A percentile compares a stretch with the other conserved stretches of the same genome.
These are phyloP conservation scores for Huntiella moniliformis DNA, from an alignment of 2,329 filamentous ascomycete genomes.

Conservation along the genomic window DNA sequence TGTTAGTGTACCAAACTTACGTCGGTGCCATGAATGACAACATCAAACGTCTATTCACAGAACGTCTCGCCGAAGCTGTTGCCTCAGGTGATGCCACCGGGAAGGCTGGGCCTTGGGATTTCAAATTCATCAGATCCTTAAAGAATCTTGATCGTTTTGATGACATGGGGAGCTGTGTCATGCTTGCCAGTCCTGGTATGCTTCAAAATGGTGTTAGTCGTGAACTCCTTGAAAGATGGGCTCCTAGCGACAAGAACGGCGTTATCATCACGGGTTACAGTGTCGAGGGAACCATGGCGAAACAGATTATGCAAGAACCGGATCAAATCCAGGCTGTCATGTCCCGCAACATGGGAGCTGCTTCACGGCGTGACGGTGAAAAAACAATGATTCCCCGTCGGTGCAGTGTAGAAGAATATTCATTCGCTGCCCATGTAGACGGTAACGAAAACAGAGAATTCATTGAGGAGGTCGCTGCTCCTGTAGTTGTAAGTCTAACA, in stretches of 20 bases:
- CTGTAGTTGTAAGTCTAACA: conserved; percentile 59
- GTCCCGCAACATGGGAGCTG: conserved; percentile 48
- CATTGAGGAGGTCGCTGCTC: conserved; percentile 81
- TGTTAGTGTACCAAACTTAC: conserved; percentile 97
- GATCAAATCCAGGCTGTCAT: conserved; percentile 91
- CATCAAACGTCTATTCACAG: conserved; percentile 86
- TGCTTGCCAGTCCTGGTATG: conserved; percentile 97
- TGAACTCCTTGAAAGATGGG: conserved; percentile 86
- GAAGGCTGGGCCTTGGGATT: conserved; percentile 87
- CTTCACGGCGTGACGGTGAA: conserved; percentile 49
- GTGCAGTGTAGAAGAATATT: conserved; percentile 86
- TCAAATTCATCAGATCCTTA: conserved; percentile 78
- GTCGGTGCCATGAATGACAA: conserved; percentile 98
- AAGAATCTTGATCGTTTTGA: conserved; percentile 92
- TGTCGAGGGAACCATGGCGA: conserved; percentile 95
- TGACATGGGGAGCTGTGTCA: conserved; percentile 85
- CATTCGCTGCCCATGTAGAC: conserved; percentile 92
- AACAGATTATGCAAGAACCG: conserved; percentile 85
- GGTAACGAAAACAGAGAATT: conserved; percentile 92
- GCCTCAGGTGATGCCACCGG: conserved; percentile 53
- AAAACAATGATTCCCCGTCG: conserved; percentile 80
- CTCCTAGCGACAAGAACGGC: conserved; percentile 90
- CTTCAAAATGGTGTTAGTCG: conserved; percentile 88
- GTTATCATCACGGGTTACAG: conserved; percentile 97
- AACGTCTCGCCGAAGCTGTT: conserved; percentile 80